These are phyloP conservation scores for Fusarium tricinctum DNA, from an alignment of 2,329 filamentous ascomycete species.

Conservation along the genomic window DNA sequence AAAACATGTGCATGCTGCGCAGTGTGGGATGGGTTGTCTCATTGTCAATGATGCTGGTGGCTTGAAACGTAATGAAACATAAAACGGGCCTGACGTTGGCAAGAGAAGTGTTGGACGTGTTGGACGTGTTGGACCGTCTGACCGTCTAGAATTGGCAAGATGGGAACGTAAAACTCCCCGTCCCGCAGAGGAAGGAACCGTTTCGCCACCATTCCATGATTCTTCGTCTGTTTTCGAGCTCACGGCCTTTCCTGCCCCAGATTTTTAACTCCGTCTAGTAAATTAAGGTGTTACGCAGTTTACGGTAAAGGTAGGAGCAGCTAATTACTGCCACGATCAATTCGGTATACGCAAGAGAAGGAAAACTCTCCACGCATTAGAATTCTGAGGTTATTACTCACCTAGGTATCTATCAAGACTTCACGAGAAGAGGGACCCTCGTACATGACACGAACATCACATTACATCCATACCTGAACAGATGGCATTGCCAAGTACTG, in stretches of 20 bases:
- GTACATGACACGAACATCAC: background rate
- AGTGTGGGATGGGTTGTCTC: background rate
- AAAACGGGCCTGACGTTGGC: slow-evolving; percentile 23
- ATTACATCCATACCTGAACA: background rate
- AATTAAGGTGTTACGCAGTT: slow-evolving; percentile 1
- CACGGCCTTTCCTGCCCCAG: slow-evolving; percentile 28
- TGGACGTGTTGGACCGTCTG: slow-evolving; percentile 9
- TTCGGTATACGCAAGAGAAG: background rate
- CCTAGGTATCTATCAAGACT: background rate
- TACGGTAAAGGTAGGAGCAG: background rate
- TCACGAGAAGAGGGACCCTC: background rate
- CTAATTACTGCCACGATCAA: background rate
- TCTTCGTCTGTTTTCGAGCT: slow-evolving; percentile 6
- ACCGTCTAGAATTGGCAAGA: slow-evolving; percentile 11
- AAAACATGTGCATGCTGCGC: slow-evolving; percentile 6
- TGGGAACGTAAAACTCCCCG: slow-evolving; percentile 42
- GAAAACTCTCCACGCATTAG: background rate
- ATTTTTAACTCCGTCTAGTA: slow-evolving; percentile 41
- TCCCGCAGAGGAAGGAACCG: slow-evolving; percentile 35
- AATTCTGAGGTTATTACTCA: background rate
- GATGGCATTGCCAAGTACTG: background rate
- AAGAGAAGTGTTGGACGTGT: slow-evolving; percentile 11
- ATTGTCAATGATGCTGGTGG: slow-evolving; percentile 30
- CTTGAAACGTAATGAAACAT: slow-evolving; percentile 38
- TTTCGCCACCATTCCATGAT: slow-evolving; percentile 43